Conservation (phyloP, 148 eudicot genomes). For the Oxyria digyna region DNA sequence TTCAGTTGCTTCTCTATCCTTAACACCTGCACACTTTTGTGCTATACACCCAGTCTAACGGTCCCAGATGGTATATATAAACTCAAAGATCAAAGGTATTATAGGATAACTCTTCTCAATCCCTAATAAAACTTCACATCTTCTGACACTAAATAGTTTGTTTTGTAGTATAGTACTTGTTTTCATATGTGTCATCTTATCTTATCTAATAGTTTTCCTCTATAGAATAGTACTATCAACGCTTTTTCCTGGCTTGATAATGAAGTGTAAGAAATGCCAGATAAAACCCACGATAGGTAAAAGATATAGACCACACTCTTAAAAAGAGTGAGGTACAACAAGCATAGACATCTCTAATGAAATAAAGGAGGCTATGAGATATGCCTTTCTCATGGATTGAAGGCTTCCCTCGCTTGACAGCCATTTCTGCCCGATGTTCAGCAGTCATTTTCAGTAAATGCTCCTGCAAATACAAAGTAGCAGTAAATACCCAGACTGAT, state of each 20-base stretch:
- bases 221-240: too few relatives aligned
- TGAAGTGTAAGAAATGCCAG: neutral
- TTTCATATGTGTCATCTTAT: too few relatives aligned
- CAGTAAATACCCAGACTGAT: neutral
- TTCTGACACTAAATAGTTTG: too few relatives aligned
- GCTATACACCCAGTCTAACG: neutral
- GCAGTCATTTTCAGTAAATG: constrained; percentile 74
- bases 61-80: neutral
- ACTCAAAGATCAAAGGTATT: neutral
- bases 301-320: neutral
- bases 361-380: constrained; percentile 1
- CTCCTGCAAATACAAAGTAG: constrained; percentile 37
- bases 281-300: neutral
- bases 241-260: neutral
- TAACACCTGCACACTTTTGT: neutral
- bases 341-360: neutral
- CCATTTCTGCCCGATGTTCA: constrained; percentile 73
- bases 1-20: neutral
- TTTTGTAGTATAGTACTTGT: too few relatives aligned
- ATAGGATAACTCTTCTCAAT: neutral
- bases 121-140: neutral
- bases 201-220: too few relatives aligned
- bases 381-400: constrained; percentile 46
- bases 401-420: constrained; percentile 66
- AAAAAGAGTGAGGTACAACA: neutral